Evolutionary conservation across 192 early-diverging fungal species (phyloP).

Genomic region (Pilaira anomala): DNA sequence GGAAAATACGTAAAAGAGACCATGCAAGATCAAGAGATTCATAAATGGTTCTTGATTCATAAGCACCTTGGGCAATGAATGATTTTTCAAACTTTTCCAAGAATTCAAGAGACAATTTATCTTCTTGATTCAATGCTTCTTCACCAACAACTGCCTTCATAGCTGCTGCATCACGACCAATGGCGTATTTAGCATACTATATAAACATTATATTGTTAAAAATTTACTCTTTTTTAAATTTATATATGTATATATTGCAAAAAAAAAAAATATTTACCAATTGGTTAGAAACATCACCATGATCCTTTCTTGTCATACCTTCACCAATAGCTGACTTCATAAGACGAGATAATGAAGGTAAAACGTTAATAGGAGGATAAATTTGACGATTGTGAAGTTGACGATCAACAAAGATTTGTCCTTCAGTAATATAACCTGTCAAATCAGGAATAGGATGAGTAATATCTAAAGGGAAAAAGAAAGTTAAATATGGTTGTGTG

Average conservation of each 20-base stretch:
- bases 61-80: constrained; percentile 94
- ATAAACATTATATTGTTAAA: too few species aligned
- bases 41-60: constrained; percentile 95
- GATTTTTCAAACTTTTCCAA: constrained; percentile 99
- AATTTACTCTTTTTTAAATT: too few species aligned
- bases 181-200: constrained; percentile 99
- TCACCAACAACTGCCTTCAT: constrained; percentile 99
- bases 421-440: constrained; percentile 99
- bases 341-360: constrained; percentile 96
- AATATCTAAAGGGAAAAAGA: constrained; percentile 63
- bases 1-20: constrained; percentile 98
- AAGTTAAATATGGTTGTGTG: too few species aligned
- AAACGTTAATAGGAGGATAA: constrained; percentile 99
- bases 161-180: constrained; percentile 95
- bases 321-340: constrained; percentile 99
- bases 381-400: constrained; percentile 99
- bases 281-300: constrained; percentile 99
- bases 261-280: constrained; percentile 69
- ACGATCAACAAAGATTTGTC: constrained; percentile 98
- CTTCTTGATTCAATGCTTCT: constrained; percentile 97
- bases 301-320: constrained; percentile 97
- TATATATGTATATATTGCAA: too few species aligned
- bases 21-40: constrained; percentile 96
- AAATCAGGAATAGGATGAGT: constrained; percentile 99
- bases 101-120: constrained; percentile 96